phyloP scores from a whole-genome alignment of 2,329 filamentous ascomycete genomes.

The Periconia macrospinosa region DNA sequence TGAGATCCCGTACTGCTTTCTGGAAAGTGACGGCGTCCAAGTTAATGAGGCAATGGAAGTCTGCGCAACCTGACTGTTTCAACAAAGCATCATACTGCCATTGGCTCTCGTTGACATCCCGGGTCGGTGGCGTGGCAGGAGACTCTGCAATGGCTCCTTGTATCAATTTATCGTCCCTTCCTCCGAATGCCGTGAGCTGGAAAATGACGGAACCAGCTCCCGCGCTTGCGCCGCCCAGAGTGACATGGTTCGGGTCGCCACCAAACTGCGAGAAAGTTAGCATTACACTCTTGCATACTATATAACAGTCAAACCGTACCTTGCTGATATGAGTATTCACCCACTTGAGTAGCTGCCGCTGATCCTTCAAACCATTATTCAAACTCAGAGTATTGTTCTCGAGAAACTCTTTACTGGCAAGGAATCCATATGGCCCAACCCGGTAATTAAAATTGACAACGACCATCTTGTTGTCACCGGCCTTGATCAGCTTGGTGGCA shows the following conservation, averaged over 20 bases:
- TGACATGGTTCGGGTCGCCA: conserved; percentile 43
- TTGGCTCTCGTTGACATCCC: conserved; percentile 42
- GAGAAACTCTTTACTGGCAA: conserved; percentile 34
- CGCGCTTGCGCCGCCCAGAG: conserved; percentile 43
- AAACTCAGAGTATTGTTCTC: conserved; percentile 31
- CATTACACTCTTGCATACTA: neutral
- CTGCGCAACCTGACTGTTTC: conserved; percentile 38
- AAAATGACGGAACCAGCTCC: conserved; percentile 44
- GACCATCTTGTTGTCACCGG: conserved; percentile 34
- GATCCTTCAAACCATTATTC: conserved; percentile 44
- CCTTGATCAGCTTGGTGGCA: conserved; percentile 35
- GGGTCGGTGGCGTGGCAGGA: conserved; percentile 43
- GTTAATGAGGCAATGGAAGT: conserved; percentile 43
- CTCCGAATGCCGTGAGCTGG: conserved; percentile 41
- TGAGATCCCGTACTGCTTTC: conserved; percentile 37
- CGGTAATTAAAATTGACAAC: conserved; percentile 47
- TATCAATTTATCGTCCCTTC: conserved; percentile 41
- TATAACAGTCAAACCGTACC: conserved; percentile 10
- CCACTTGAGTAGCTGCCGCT: conserved; percentile 40
- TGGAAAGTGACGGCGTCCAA: conserved; percentile 44
- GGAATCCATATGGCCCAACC: conserved; percentile 44
- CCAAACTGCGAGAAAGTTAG: conserved; percentile 32
- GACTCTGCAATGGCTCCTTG: conserved; percentile 39
- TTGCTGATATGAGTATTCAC: conserved; percentile 37
- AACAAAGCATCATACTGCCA: conserved; percentile 47